Evolutionary conservation across 108 stramenopile genomes (phyloP).

Genomic region (Fragilariopsis cylindrus): DNA sequence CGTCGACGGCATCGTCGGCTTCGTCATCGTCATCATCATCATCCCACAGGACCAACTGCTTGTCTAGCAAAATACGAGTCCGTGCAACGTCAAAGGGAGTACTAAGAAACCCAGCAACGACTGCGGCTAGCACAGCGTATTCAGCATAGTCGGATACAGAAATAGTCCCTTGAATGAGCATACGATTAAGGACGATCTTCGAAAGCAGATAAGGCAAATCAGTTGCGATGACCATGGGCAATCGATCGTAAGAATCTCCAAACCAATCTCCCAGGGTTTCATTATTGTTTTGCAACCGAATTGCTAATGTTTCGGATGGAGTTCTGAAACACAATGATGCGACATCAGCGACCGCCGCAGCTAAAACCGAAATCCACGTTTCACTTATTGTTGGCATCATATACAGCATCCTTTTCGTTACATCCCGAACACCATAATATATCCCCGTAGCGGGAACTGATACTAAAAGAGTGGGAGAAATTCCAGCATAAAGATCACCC

Average conservation of each 20-base stretch:
- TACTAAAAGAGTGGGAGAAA: slow-evolving; percentile 66
- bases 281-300: slow-evolving; percentile 58
- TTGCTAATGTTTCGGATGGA: slow-evolving; percentile 70
- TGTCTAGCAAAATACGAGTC: slow-evolving; percentile 74
- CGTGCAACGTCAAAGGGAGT: slow-evolving; percentile 88
- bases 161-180: slow-evolving; percentile 60
- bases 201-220: slow-evolving; percentile 72
- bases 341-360: slow-evolving; percentile 68
- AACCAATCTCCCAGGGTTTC: slow-evolving; percentile 62
- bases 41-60: slow-evolving; percentile 6
- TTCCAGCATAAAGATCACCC: slow-evolving; percentile 75
- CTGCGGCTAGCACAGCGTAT: slow-evolving; percentile 52
- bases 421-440: slow-evolving; percentile 79
- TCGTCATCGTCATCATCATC: slow-evolving; percentile 28
- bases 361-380: slow-evolving; percentile 41
- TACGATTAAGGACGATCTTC: slow-evolving; percentile 61
- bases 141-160: slow-evolving; percentile 68
- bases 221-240: slow-evolving; percentile 60
- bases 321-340: slow-evolving; percentile 66
- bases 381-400: slow-evolving; percentile 33
- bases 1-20: slow-evolving; percentile 30
- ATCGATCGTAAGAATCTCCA: slow-evolving; percentile 54
- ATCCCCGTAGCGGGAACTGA: slow-evolving; percentile 81
- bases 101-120: slow-evolving; percentile 69
- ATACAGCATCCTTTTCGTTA: slow-evolving; percentile 54